These are phyloP conservation scores for Saksenaea oblongispora DNA, from an alignment of 371 early-diverging fungal genomes.

Conservation along the genomic window DNA sequence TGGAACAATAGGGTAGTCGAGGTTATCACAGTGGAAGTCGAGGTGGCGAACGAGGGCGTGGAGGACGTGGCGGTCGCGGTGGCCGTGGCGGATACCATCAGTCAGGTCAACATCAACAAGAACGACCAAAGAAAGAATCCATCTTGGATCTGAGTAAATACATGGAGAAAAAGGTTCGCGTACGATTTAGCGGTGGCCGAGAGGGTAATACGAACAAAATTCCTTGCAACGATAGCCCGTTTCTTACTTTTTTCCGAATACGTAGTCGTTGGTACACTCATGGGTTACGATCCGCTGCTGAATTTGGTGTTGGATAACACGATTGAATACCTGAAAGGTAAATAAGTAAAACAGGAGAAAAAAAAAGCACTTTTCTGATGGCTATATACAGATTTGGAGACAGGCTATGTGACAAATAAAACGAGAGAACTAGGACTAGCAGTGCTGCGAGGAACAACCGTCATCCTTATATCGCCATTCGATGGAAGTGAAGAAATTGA, in stretches of 20 bases:
- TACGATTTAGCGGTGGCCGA: conserved; percentile 93
- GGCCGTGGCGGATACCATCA: conserved; percentile 39
- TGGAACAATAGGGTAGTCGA: conserved; percentile 12
- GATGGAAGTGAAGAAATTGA: conserved; percentile 92
- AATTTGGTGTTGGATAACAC: conserved; percentile 95
- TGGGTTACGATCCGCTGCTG: conserved; percentile 90
- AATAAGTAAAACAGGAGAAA: neutral
- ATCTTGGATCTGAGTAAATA: conserved; percentile 92
- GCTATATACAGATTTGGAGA: conserved; percentile 63
- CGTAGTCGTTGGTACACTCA: conserved; percentile 86
- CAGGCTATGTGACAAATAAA: conserved; percentile 64
- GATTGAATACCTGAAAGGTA: conserved; percentile 79
- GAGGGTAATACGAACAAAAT: conserved; percentile 67
- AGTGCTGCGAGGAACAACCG: conserved; percentile 88
- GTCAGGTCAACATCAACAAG: conserved; percentile 41
- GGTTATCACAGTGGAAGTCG: conserved; percentile 32
- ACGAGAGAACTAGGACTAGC: conserved; percentile 82
- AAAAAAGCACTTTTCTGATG: neutral
- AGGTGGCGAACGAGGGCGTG: conserved; percentile 55
- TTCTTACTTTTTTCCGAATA: conserved; percentile 7
- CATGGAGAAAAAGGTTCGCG: conserved; percentile 88
- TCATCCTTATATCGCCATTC: conserved; percentile 88
- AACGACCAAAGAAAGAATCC: conserved; percentile 80
- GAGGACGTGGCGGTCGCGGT: conserved; percentile 55
- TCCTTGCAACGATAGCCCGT: neutral